A percentile compares a stretch with the other conserved stretches of the same genome.
Conservation (phyloP, 495 filamentous ascomycete genomes). For the Jackrogersella multiformis region DNA sequence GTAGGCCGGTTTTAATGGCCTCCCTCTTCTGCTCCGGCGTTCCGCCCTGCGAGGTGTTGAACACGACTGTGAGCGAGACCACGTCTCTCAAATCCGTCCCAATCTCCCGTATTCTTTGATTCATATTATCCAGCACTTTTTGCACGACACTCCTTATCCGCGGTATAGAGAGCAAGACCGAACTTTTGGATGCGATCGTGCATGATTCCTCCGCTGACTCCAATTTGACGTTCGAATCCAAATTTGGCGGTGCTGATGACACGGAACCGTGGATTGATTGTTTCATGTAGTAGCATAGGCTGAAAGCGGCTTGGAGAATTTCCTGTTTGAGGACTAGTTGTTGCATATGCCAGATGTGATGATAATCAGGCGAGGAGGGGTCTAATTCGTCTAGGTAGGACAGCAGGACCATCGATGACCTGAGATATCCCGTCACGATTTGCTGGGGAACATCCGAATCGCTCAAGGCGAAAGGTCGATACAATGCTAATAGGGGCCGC, state of each 20-base stretch:
- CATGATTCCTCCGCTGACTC: slow-evolving; percentile 36
- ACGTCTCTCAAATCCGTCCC: slow-evolving; percentile 49
- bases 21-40: slow-evolving; percentile 40
- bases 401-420: slow-evolving; percentile 51
- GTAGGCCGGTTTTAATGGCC: slow-evolving; percentile 39
- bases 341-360: slow-evolving; percentile 48
- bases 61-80: slow-evolving; percentile 47
- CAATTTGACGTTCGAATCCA: slow-evolving; percentile 19
- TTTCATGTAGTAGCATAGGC: slow-evolving; percentile 52
- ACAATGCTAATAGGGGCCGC: slow-evolving; percentile 49
- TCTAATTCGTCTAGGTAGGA: slow-evolving; percentile 51
- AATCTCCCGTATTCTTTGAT: slow-evolving; percentile 42
- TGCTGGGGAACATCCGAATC: slow-evolving; percentile 45
- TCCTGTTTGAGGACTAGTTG: slow-evolving; percentile 48
- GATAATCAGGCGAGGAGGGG: slow-evolving; percentile 40
- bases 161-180: slow-evolving; percentile 41
- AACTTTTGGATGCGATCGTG: slow-evolving; percentile 36
- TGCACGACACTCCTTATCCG: slow-evolving; percentile 45
- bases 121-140: slow-evolving; percentile 43
- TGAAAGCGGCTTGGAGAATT: slow-evolving; percentile 49
- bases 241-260: slow-evolving; percentile 10
- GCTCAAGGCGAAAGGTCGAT: slow-evolving; percentile 53
- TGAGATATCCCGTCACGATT: slow-evolving; percentile 48
- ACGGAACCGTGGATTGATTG: slow-evolving; percentile 27
- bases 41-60: slow-evolving; percentile 43